A percentile compares a stretch with the other conserved stretches of the same genome.
Conservation (phyloP, 345 rosid species). For the Arabis alpina region DNA sequence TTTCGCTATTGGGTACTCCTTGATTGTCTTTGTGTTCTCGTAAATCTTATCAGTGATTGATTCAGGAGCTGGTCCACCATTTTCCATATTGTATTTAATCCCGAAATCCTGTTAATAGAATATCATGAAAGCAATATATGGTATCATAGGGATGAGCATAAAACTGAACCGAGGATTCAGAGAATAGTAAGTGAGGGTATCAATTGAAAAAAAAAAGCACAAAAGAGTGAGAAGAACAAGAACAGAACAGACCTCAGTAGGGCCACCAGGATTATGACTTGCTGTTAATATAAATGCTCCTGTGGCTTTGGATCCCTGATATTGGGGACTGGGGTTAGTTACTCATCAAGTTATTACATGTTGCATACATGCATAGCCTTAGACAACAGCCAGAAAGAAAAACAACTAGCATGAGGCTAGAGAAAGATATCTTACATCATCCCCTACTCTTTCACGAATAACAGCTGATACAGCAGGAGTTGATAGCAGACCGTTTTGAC, state of each 20-base stretch:
- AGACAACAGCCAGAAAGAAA: slow-evolving; percentile 14
- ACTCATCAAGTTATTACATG: slow-evolving; percentile 25
- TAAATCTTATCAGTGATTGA: slow-evolving; percentile 85
- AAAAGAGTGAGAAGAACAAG: slow-evolving; percentile 16
- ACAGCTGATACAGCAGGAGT: slow-evolving; percentile 98
- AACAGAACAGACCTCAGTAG: slow-evolving; percentile 64
- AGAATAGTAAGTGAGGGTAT: neutral
- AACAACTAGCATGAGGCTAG: neutral
- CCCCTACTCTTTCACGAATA: slow-evolving; percentile 85
- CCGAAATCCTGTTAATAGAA: slow-evolving; percentile 73
- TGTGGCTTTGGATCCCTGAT: slow-evolving; percentile 87
- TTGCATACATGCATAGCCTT: slow-evolving; percentile 6
- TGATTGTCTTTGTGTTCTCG: slow-evolving; percentile 86
- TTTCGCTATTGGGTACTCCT: slow-evolving; percentile 72
- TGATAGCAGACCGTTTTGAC: slow-evolving; percentile 89
- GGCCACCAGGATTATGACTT: slow-evolving; percentile 99
- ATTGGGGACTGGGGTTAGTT: slow-evolving; percentile 33
- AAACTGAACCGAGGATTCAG: slow-evolving; percentile 1
- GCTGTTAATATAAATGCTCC: slow-evolving; percentile 96
- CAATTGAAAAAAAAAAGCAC: neutral
- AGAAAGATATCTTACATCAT: slow-evolving; percentile 64
- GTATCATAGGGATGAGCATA: neutral
- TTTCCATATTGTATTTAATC: slow-evolving; percentile 95
- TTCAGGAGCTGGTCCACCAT: slow-evolving; percentile 98
- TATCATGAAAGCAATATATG: neutral